Base-by-base conservation (phyloP, 345 rosid genomes). In the Xanthoceras sorbifolium region DNA sequence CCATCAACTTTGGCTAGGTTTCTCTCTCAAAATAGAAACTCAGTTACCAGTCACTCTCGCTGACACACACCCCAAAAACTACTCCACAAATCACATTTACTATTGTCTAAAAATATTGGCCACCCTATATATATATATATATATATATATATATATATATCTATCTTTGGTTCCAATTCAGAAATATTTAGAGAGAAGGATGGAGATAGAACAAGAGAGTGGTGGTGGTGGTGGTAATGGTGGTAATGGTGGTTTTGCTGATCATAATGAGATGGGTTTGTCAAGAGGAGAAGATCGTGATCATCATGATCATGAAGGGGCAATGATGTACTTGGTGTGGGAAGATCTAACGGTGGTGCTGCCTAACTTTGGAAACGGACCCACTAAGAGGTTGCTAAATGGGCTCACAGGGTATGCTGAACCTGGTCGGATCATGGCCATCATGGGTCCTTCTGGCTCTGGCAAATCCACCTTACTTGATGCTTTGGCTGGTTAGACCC, bases 381-480 rank as follows among this genome's bases (percentile, higher is more conserved):
- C 88, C 0, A 86, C 94, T 0, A 88, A 82, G 79, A 87, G 94
- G 79, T 67, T 94, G 83, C 84, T 94, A 29, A 89, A 83, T 59
- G 93, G 92, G 65, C 87, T 94, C 1, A 84, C 74, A 22, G 98
- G 98, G 28, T 88, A 40, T 84, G 97, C 97, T 76, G 88, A 87
- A 68, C 97, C 95, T 23, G 90, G 89, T 3, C 75, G 93, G 84
- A 88, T 94, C 84, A 76, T 88, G 90, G 98, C 98, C 12, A 80
- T 94, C 55, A 94, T 93, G 97, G 98, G 98, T 79, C 97, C 97
- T 32, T 94, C 98, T 32, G 98, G 98, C 3, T 91, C 94, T 36
- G 97, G 98, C 34, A 93, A 94, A 84, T 93, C 97, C 40, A 91
- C 97, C 7, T 86, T 94, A 46, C 97, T 93, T 59, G 98, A 94